Base-by-base conservation (phyloP, 1,139 yeast genomes). In the Saccharomyces hybrid region DNA sequence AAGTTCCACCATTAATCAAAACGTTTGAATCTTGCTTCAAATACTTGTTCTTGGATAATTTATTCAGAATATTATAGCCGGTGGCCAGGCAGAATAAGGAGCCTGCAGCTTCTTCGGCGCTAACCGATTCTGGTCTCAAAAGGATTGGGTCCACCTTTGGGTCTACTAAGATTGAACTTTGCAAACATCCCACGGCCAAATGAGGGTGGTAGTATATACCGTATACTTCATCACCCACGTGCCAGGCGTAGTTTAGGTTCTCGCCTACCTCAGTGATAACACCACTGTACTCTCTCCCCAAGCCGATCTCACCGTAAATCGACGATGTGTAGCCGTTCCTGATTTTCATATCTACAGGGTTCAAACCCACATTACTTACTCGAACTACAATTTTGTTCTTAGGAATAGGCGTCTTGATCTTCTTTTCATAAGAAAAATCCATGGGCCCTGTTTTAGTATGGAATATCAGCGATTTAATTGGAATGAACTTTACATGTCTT, bases 261-360 rank as follows among this genome's bases (percentile, higher is more conserved):
- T 70, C 67, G 8, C 95, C 95, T 50, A 84, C 81, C 41, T 81
- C 76, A 1, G 77, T 78, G 38, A 88, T 75, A 1, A 73, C 73
- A 41, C 96, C 96, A 11, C 86, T 70, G 62, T 79, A 87, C 63
- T 88, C 96, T 56, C 81, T 74, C 3, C 93, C 91, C 31, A 84
- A 64, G 7, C 88, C 89, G 54, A 80, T 78, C 42, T 74, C 75
- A 66, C 73, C 57, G 70, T 70, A 64, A 71, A 73, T 60, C 62
- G 70, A 63, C 58, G 65, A 46, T 64, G 72, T 54, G 70, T 70
- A 62, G 55, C 73, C 64, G 56, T 76, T 56, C 57, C 56, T 73
- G 50, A 84, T 63, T 53, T 83, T 72, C 53, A 79, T 59, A 67
- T 88, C 96, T 48, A 86, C 75, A 0, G 95, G 95, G 62, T 86